Base-by-base conservation (phyloP, 192 early-diverging fungal species). In the Coemansia sp. region DNA sequence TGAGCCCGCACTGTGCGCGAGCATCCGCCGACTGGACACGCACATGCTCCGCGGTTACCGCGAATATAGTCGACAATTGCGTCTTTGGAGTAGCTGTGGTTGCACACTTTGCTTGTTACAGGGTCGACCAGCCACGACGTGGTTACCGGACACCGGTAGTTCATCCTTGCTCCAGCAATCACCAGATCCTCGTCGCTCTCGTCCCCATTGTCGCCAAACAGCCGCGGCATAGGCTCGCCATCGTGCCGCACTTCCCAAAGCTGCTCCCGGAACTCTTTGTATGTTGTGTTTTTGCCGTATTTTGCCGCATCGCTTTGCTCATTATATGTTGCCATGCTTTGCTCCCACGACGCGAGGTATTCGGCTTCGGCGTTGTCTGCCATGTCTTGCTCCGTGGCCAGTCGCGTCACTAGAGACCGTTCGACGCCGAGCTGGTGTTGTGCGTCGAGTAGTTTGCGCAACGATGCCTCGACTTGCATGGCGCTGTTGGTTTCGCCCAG, bases 101-200 rank as follows among this genome's bases (percentile, higher is more conserved):
- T 73, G 58, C 84, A 85, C 7, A 55, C 28, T 31, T 78, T 74
- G 66, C 82, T 85, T 15, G 84, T 85, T 17, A 85, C 76, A 11
- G 84, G 84, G 14, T 83, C 79, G 20, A 64, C 68, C 37, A 85
- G 75, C 67, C 69, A 83, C 11, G 72, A 71, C 5, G 82, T 76
- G 14, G 84, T 80, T 1, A 85, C 58, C 25, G 84, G 84, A 40
- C 84, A 85, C 60, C 82, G 82, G 67, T 70, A 79, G 53, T 58
- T 73, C 7, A 62, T 25, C 12, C 62, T 25, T 0, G 76, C 59
- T 1, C 70, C 70, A 0, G 66, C 61, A 61, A 79, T 61, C 5
- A 69, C 62, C 66, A 79, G 60, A 31, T 77, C 75, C 50, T 71
- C 74, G 17, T 71, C 69, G 5, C 59, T 56, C 10, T 58, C 66